phyloP scores from a whole-genome alignment of 306 rosid species.

The Dryas alaskensis region DNA sequence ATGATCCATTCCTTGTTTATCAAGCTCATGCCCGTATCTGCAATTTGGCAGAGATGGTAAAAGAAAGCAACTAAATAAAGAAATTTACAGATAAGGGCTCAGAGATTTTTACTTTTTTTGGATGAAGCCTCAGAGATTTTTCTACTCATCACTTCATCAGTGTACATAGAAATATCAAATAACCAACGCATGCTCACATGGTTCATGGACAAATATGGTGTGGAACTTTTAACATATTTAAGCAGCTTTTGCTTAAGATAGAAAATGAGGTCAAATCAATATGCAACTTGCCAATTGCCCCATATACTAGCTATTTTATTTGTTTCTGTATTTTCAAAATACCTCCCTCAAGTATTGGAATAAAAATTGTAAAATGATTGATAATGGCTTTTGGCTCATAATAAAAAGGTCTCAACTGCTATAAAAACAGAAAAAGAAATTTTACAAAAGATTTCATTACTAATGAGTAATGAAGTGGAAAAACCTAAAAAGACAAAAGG shows the following conservation, averaged over 20 bases:
- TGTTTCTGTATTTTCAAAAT: not conserved
- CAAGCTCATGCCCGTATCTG: not conserved
- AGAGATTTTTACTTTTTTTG: not conserved
- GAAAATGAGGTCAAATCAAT: not conserved
- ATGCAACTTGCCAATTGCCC: not conserved
- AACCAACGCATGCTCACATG: not conserved
- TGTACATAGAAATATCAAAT: not conserved
- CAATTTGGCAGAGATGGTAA: not conserved
- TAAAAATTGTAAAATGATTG: too few species aligned
- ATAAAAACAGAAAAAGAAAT: too few species aligned
- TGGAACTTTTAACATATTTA: not conserved
- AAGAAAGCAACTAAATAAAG: not conserved
- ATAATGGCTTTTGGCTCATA: not conserved
- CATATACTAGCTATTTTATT: not conserved
- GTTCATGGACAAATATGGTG: not conserved
- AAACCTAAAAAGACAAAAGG: not conserved
- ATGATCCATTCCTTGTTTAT: not conserved
- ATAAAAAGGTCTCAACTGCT: not conserved
- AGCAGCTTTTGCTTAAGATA: not conserved
- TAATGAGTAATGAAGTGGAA: too few species aligned
- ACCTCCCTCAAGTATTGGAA: not conserved
- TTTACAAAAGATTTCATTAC: too few species aligned
- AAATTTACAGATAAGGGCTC: not conserved
- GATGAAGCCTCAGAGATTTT: not conserved
- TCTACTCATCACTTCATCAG: not conserved